phyloP scores from a whole-genome alignment of 139 green algal species.

The Tetraselmis chui region DNA sequence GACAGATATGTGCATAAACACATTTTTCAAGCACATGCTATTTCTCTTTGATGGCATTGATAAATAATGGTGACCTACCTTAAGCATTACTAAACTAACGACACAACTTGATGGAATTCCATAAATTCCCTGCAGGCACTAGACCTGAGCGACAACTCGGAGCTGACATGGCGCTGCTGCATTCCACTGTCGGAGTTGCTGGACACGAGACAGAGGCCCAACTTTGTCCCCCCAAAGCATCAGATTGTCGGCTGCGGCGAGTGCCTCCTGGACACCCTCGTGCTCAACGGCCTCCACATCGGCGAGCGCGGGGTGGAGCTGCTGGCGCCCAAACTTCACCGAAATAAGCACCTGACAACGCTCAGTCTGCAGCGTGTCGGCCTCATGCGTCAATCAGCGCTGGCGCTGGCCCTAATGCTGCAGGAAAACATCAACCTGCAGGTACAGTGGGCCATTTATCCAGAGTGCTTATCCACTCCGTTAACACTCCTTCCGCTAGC shows the following conservation, averaged over 20 bases:
- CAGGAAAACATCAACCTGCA: background rate
- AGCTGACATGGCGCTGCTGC: background rate
- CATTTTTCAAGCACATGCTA: too few relatives aligned
- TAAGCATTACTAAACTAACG: too few relatives aligned
- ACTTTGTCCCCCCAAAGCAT: background rate
- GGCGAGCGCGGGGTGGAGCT: background rate
- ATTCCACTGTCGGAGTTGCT: background rate
- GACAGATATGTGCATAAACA: too few relatives aligned
- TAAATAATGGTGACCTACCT: too few relatives aligned
- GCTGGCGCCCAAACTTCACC: background rate
- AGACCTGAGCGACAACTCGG: background rate
- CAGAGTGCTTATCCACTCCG: too few relatives aligned
- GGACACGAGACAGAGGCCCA: background rate
- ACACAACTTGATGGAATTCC: too few relatives aligned
- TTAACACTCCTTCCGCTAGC: too few relatives aligned
- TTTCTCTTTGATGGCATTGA: too few relatives aligned
- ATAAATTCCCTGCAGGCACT: background rate
- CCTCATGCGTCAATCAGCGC: background rate
- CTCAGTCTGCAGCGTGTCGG: background rate
- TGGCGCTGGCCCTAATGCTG: background rate
- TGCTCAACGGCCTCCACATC: background rate
- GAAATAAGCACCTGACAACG: background rate
- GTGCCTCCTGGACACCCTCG: background rate
- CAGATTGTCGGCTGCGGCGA: background rate
- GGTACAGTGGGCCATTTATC: too few relatives aligned